Evolutionary conservation across 2,329 filamentous ascomycete genomes (phyloP), one percentile per base, ranked within the genome.

Genomic region (Coniochaeta sp.): DNA sequence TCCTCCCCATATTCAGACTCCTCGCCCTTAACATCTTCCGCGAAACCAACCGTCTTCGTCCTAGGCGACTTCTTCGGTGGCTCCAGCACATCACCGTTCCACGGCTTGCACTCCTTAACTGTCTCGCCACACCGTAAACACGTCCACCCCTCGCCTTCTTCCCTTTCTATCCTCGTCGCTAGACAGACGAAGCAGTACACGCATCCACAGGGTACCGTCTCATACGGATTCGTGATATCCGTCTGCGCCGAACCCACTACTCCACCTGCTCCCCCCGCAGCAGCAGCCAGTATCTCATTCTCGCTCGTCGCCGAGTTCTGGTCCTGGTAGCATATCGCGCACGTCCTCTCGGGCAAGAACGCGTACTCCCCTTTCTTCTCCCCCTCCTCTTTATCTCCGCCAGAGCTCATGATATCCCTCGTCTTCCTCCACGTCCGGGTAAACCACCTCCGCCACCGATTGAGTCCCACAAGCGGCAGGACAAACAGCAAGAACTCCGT

Each of bases 401-500:
- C 74, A 32, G 76, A 69, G 50, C 74, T 71, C 51, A 87, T 74
- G 9, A 87, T 77, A 28, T 81, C 77, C 60, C 86, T 86, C 1
- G 88, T 85, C 67, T 86, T 91, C 59, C 87, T 83, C 89, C 91
- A 95, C n/a, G 85, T 83, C 56, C 91, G 81, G 18, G 81, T 78
- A n/a, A 96, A 74, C 86, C 92, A 96, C 58, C 91, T 81, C 53
- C 90, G 82, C 94, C 94, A 99, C 58, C 91, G 82, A 62, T 88
- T 86, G 59, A 99, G 92, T 49, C 94, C 94, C 38, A 99, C 88
- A n/a, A 99, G 79, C 0, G 94, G 94, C n/a, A 99, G 77, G 16
- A 97, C 81, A 67, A 97, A 99, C 28, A 99, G 80, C n/a, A 99
- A 76, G 61, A 99, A 99, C 67, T 99, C 94, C 24, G 94, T 99